Evolutionary conservation across 352 stramenopile genomes (phyloP).

Genomic region (Phytophthora hybrid): DNA sequence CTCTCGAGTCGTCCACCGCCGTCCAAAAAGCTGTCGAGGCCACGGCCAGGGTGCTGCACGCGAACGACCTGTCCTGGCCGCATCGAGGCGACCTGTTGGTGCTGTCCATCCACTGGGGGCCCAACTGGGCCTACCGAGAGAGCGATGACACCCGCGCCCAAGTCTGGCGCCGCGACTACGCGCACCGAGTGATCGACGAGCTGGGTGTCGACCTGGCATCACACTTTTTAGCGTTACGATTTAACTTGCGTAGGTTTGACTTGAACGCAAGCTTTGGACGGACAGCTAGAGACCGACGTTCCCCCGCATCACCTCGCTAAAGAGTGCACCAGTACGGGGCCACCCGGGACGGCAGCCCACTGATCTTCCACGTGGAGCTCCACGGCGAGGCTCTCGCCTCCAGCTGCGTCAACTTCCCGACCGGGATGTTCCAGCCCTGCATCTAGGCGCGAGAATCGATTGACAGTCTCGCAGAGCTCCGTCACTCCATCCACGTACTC

Average conservation of each 20-base stretch:
- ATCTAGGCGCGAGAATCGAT: slow-evolving; percentile 8
- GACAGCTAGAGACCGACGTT: no score
- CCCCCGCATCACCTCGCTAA: neutral
- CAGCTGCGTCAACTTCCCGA: slow-evolving; percentile 12
- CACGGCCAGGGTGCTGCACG: slow-evolving; percentile 13
- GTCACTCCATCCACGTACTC: slow-evolving; percentile 10
- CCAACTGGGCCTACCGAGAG: slow-evolving; percentile 47
- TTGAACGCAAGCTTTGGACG: no score
- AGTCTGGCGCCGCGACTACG: slow-evolving; percentile 34
- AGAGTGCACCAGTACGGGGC: slow-evolving; percentile 15
- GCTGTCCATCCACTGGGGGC: slow-evolving; percentile 52
- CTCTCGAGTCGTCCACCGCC: slow-evolving; percentile 16
- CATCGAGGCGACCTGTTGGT: slow-evolving; percentile 37
- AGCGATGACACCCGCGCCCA: slow-evolving; percentile 34
- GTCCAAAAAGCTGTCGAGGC: slow-evolving; percentile 9
- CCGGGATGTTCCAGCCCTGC: slow-evolving; percentile 4
- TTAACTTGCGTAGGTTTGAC: no score
- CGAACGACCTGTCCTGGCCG: slow-evolving; percentile 25
- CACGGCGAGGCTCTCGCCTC: slow-evolving; percentile 20
- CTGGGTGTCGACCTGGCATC: slow-evolving; percentile 50
- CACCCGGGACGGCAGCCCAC: slow-evolving; percentile 25
- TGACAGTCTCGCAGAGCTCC: slow-evolving; percentile 25
- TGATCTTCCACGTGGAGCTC: slow-evolving; percentile 28
- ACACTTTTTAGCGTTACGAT: no score
- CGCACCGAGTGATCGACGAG: slow-evolving; percentile 45